phyloP scores from a whole-genome alignment of 495 filamentous ascomycete genomes.

The Trichocladium antarcticum region DNA sequence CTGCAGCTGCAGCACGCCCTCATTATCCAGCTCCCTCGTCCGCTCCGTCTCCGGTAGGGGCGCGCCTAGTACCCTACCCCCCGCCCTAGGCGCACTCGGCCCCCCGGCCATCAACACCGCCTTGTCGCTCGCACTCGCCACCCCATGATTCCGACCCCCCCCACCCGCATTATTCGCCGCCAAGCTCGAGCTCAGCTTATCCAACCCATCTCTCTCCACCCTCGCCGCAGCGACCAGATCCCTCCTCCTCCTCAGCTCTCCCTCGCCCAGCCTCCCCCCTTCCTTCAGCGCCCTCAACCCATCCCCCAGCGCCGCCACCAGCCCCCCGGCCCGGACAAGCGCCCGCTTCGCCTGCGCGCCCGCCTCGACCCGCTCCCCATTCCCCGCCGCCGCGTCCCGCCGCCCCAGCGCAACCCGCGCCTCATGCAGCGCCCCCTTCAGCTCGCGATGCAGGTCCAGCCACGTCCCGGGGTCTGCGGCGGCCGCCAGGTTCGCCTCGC shows the following conservation, averaged over 20 bases:
- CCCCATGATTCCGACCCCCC: constrained; percentile 17
- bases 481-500: constrained; percentile 30
- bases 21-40: constrained; percentile 83
- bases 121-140: constrained; percentile 23
- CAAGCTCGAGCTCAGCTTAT: constrained; percentile 66
- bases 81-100: constrained; percentile 2
- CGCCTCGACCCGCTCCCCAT: constrained; percentile 48
- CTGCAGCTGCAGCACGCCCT: constrained; percentile 78
- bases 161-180: constrained; percentile 32
- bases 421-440: constrained; percentile 75
- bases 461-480: constrained; percentile 71
- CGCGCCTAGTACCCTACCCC: constrained; percentile 65
- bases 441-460: constrained; percentile 74
- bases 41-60: constrained; percentile 70
- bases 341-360: constrained; percentile 69
- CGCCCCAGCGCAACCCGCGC: constrained; percentile 62
- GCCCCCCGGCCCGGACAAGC: constrained; percentile 59
- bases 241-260: constrained; percentile 70
- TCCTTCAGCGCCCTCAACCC: constrained; percentile 50
- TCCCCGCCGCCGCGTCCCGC: constrained; percentile 59
- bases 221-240: constrained; percentile 68
- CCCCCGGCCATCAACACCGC: constrained; percentile 24
- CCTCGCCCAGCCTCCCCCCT: constrained; percentile 53
- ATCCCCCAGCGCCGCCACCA: constrained; percentile 57
- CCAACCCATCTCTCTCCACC: constrained; percentile 78